Evolutionary conservation across 1,139 yeast species (phyloP), one percentile per base, ranked within the genome.

Genomic region (Protomyces inundatus): DNA sequence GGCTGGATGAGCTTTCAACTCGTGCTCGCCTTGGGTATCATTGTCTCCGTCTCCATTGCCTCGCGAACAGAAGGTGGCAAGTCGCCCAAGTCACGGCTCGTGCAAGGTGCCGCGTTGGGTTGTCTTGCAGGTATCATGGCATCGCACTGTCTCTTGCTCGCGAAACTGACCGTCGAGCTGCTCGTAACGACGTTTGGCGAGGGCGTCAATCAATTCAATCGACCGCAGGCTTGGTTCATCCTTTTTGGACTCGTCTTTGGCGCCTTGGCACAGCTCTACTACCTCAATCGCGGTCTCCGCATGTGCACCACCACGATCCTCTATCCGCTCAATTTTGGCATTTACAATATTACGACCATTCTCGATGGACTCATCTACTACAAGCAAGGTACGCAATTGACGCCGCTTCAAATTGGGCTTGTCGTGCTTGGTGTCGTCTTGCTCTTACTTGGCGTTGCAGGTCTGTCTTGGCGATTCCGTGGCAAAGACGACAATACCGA

Each of bases 321-420:
- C 50, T 90, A 90, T 71, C 97, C 97, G 0, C 77, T 90, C 67
- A 88, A 91, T 61, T 90, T 90, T 73, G 86, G 95, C 75, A 84
- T 89, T 53, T 90, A 87, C 78, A 90, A 89, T 75, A 76, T 88
- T 64, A 79, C 83, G 67, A 87, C 88, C 69, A 85, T 90, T 70
- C 74, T 86, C 65, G 90, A 90, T 72, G 93, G 90, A 51, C 75
- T 89, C 66, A 79, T 84, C 3, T 89, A 84, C 71, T 84, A 82
- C 73, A 77, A 84, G 68, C 84, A 82, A 69, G 76, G 82, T 67
- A 75, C 76, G 23, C 73, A 75, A 45, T 73, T 83, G 50, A 71
- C 79, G 0, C 68, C 71, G 9, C 55, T 68, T 14, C 82, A 79
- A 67, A 77, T 81, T 6, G 62, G 73, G 1, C 75, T 81, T 73